Percentiles rank a stretch among this genome's conserved stretches.
Conservation (phyloP, 345 rosid genomes). For the Iberis pinnata region DNA sequence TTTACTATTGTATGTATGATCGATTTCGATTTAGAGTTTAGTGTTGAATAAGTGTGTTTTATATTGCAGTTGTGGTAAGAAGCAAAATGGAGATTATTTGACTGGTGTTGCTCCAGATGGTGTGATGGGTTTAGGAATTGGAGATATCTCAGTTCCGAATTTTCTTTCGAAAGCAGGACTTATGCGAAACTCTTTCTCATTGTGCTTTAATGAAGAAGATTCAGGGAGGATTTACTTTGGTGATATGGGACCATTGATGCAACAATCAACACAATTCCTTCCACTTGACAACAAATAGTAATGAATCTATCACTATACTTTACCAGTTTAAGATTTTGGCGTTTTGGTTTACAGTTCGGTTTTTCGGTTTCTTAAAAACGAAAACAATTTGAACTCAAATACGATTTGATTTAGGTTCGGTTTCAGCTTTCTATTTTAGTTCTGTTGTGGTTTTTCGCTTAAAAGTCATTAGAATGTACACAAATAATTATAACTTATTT, state of each 20-base stretch:
- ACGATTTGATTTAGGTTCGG: too few species aligned
- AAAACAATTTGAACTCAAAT: too few species aligned
- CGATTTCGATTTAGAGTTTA: constrained; percentile 1
- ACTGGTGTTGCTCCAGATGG: constrained; percentile 87
- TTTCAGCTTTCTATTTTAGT: too few species aligned
- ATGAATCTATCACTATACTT: constrained; percentile 7
- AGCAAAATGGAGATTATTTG: constrained; percentile 74
- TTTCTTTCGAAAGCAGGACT: constrained; percentile 72
- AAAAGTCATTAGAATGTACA: too few species aligned
- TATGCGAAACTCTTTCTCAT: constrained; percentile 63
- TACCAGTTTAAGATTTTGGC: too few species aligned
- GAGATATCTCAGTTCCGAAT: constrained; percentile 75
- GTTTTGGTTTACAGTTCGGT: too few species aligned
- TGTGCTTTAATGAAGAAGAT: constrained; percentile 78
- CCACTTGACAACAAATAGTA: constrained; percentile 57
- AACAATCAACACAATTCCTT: constrained; percentile 66
- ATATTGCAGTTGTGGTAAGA: constrained; percentile 73
- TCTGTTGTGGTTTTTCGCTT: too few species aligned
- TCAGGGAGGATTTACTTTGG: constrained; percentile 83
- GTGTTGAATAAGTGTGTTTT: neutral
- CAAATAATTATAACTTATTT: too few species aligned
- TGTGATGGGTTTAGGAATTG: constrained; percentile 77
- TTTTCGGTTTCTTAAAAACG: too few species aligned
- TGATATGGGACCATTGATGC: constrained; percentile 59
- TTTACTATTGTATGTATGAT: neutral